These are phyloP conservation scores for Arctium minus DNA, from an alignment of 129 eudicot species.

Conservation along the genomic window DNA sequence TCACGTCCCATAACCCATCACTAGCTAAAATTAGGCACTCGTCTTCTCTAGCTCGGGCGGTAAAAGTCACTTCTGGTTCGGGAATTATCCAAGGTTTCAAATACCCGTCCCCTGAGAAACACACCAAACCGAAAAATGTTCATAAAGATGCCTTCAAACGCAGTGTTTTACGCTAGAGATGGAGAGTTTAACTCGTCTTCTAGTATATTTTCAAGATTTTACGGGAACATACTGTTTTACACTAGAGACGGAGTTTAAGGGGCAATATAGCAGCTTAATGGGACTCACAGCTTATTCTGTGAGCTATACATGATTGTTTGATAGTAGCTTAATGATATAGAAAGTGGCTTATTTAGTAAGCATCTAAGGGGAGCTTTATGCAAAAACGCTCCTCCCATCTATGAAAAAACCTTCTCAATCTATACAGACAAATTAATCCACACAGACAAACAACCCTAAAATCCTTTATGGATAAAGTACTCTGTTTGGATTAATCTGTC, in stretches of 20 bases:
- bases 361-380: neutral
- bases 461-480: too few relatives aligned
- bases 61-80: slow-evolving; percentile 65
- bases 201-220: too few relatives aligned
- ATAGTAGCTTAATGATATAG: neutral
- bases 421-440: neutral
- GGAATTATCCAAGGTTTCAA: slow-evolving; percentile 83
- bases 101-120: slow-evolving; percentile 68
- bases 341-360: neutral
- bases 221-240: too few relatives aligned
- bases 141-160: too few relatives aligned
- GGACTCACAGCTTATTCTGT: neutral
- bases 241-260: too few relatives aligned
- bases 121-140: neutral
- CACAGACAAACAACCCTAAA: neutral
- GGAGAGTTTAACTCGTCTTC: too few relatives aligned
- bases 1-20: slow-evolving; percentile 88
- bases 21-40: slow-evolving; percentile 77
- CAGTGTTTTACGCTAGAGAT: too few relatives aligned
- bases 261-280: neutral
- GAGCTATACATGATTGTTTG: neutral
- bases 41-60: slow-evolving; percentile 73
- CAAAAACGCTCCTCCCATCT: neutral
- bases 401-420: neutral
- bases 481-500: too few relatives aligned